These are phyloP conservation scores for Uronychia setigera DNA, from an alignment of 73 alveolate species.

Conservation along the genomic window DNA sequence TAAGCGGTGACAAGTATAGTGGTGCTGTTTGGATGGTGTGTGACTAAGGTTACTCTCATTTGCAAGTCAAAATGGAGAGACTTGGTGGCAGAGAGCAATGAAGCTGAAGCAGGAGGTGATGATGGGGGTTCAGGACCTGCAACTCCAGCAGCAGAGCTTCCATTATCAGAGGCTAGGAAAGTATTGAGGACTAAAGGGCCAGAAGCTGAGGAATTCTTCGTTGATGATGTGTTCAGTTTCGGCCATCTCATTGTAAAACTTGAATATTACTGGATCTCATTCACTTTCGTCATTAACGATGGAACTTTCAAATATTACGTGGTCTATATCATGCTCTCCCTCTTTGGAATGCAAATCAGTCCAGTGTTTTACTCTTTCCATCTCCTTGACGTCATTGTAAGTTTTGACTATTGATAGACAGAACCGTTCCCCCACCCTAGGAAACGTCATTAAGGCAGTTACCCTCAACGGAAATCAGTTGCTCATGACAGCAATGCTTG, in stretches of 20 bases:
- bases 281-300: slow-evolving; percentile 38
- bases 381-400: slow-evolving; percentile 82
- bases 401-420: slow-evolving; percentile 13
- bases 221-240: slow-evolving; percentile 26
- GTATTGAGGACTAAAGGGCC: slow-evolving; percentile 56
- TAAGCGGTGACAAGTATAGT: neutral
- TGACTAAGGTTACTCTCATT: slow-evolving; percentile 14
- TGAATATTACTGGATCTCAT: slow-evolving; percentile 58
- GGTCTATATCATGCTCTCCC: slow-evolving; percentile 84
- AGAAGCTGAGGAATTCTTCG: slow-evolving; percentile 56
- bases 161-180: slow-evolving; percentile 49
- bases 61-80: slow-evolving; percentile 34
- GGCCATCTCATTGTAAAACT: slow-evolving; percentile 62
- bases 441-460: slow-evolving; percentile 90
- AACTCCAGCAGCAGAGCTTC: slow-evolving; percentile 30
- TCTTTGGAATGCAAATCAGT: slow-evolving; percentile 81
- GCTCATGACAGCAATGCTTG: slow-evolving; percentile 87
- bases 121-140: slow-evolving; percentile 22
- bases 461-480: slow-evolving; percentile 86
- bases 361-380: slow-evolving; percentile 91
- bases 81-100: slow-evolving; percentile 10
- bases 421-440: slow-evolving; percentile 67
- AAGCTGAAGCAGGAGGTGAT: neutral
- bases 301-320: slow-evolving; percentile 53
- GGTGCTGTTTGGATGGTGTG: slow-evolving; percentile 1